Evolutionary conservation across 2,329 filamentous ascomycete genomes (phyloP), one percentile per base, ranked within the genome.

Genomic region (Monilinia laxa): DNA sequence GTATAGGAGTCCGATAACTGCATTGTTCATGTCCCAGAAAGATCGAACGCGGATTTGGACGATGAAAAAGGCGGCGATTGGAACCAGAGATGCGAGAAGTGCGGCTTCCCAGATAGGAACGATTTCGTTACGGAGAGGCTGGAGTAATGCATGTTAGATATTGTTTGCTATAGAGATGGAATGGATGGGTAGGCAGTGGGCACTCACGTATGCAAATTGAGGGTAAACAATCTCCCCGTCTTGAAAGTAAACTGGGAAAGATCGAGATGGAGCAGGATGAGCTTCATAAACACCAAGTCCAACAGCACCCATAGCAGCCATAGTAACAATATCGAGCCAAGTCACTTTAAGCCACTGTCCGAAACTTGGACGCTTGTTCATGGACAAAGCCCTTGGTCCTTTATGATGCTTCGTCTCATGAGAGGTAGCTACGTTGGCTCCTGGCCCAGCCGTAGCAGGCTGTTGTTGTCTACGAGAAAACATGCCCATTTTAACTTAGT

Each of bases 1-100:
- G 80, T 92, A 92, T 0, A 91, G 78, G 0, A 92, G 83, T 18
- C 89, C 90, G 58, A 91, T 82, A 59, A 87, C 80, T 55, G 84
- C 89, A 75, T 92, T 92, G 80, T 91, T 91, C 73, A 86, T 79
- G 66, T 89, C 87, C 87, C 86, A 89, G 79, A 89, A 89, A 10
- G 84, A 87, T 65, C 85, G 84, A 57, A 91, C 81, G 59, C 88
- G 85, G 71, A 91, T 83, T 76, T 92, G 89, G 78, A 87, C 84
- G 64, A 87, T 71, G 3, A 90, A 77, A 72, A 92, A 85, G 75
- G 90, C 77, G 69, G 81, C 76, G 72, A 92, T 88, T 11, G 90
- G 89, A 31, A 92, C 79, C 2, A 91, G 75, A 40, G 83, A 79
- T 18, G 85, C 87, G 23, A 92, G 80, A 23, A 92, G 77, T 1